These are phyloP conservation scores for Podospora anserina DNA, from an alignment of 495 filamentous ascomycete genomes.

Conservation along the genomic window DNA sequence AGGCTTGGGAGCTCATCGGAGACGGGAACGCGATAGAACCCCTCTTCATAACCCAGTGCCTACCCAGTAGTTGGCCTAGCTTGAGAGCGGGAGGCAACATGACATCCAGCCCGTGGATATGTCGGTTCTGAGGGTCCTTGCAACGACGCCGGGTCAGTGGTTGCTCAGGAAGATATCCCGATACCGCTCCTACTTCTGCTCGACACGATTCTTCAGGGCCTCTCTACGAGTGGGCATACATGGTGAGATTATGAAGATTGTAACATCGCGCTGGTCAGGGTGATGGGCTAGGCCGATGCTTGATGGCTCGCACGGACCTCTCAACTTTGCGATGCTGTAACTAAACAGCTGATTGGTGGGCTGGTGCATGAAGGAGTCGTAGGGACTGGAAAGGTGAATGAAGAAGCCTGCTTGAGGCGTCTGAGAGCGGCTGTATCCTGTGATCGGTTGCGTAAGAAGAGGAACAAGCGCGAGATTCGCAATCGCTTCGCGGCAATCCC, in stretches of 20 bases:
- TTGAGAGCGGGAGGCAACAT: conserved; percentile 1
- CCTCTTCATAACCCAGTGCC: neutral
- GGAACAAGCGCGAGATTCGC: neutral
- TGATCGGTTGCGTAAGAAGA: neutral
- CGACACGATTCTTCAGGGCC: neutral
- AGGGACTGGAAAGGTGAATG: neutral
- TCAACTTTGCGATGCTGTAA: conserved; percentile 14
- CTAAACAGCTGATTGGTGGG: neutral
- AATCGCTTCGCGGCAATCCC: conserved; percentile 4
- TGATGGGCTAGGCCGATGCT: neutral
- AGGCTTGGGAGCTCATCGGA: conserved; percentile 26
- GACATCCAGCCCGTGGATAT: neutral
- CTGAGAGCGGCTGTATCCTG: conserved; percentile 1
- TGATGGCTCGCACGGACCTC: conserved; percentile 24
- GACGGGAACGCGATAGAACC: neutral
- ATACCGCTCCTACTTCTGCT: neutral
- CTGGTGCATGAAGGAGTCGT: conserved; percentile 3
- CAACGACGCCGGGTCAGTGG: too few relatives aligned
- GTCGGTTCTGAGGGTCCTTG: neutral
- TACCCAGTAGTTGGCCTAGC: neutral
- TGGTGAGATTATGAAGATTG: neutral
- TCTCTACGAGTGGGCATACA: neutral
- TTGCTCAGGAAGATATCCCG: neutral
- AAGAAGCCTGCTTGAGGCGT: neutral
- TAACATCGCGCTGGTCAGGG: neutral